Evolutionary conservation across 352 stramenopile genomes (phyloP).

Genomic region (Phytophthora constricta): DNA sequence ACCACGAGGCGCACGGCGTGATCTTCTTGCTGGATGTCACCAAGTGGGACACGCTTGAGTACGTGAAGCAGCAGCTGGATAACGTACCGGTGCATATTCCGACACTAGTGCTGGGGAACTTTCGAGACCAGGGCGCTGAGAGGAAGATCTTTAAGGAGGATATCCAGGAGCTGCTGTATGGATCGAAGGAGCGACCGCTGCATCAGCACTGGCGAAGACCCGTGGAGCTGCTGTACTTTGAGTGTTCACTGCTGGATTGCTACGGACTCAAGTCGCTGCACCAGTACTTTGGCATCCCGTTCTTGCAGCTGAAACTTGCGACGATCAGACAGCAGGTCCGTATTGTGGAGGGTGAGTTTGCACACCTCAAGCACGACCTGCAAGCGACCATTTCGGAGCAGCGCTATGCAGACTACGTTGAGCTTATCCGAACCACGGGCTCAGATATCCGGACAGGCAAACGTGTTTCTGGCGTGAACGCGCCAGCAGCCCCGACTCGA

Average conservation of each 20-base stretch:
- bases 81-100: slow-evolving; percentile 79
- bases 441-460: slow-evolving; percentile 84
- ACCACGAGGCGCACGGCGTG: slow-evolving; percentile 87
- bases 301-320: slow-evolving; percentile 80
- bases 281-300: slow-evolving; percentile 87
- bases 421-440: slow-evolving; percentile 68
- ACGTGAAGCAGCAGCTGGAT: slow-evolving; percentile 76
- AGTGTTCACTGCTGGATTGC: slow-evolving; percentile 85
- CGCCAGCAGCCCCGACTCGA: slow-evolving; percentile 15
- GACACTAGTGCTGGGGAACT: slow-evolving; percentile 85
- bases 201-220: slow-evolving; percentile 53
- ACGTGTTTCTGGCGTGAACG: slow-evolving; percentile 22
- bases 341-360: slow-evolving; percentile 75
- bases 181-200: slow-evolving; percentile 37
- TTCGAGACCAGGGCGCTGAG: slow-evolving; percentile 66
- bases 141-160: slow-evolving; percentile 89
- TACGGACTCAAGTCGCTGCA: slow-evolving; percentile 86
- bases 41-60: slow-evolving; percentile 83
- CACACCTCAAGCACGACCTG: slow-evolving; percentile 75
- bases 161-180: slow-evolving; percentile 79
- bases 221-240: slow-evolving; percentile 80
- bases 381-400: slow-evolving; percentile 76
- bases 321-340: slow-evolving; percentile 81
- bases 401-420: slow-evolving; percentile 76
- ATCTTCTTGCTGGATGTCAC: slow-evolving; percentile 91